Evolutionary conservation across 2,329 filamentous ascomycete genomes (phyloP), one percentile per base, ranked within the genome.

Genomic region (Fusarium papillatum): DNA sequence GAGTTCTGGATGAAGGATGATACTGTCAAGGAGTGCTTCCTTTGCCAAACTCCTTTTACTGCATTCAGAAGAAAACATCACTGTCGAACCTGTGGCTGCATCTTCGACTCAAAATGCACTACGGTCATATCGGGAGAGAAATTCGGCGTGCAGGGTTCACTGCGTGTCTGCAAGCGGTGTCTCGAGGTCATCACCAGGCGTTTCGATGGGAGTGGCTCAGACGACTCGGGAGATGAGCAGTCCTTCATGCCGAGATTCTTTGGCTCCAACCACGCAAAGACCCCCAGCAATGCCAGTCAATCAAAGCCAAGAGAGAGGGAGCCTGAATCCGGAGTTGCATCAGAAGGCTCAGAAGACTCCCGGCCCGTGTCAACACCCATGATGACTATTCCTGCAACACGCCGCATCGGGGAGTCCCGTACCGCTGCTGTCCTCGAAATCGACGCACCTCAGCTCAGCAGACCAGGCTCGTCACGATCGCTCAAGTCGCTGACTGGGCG

Each of bases 1-100:
- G 96, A 98, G 78, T 98, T 98, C 79, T 98, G 96, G 97, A 99
- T 99, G 97, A 95, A 95, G 71, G 97, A 99, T 82, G 97, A 98
- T 81, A 98, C 97, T 74, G 97, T 96, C 71, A 98, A 98, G 82
- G 96, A 98, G 79, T 99, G 97, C 81, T 99, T 98, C 82, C 91
- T 95, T 55, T 99, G 97, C 80, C 95, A 95, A 55, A 94, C 95
- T 70, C 90, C 94, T 3, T 99, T 99, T 81, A 95, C 95, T 0
- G 97, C 96, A 2, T 98, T 98, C 82, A 91, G 97, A 70, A 92
- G 97, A 76, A 99, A 99, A 82, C 97, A 99, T 83, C 97, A 99
- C 84, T 99, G 97, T 83, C 93, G 97, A 72, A 94, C 92, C 1
- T 99, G 97, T 82, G 97, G 97, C n/a, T 98, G 98, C 81, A 99